Evolutionary conservation across 1,284 basidiomycete species (phyloP), one percentile per base, ranked within the genome.

Genomic region (Blastosporella zonata): DNA sequence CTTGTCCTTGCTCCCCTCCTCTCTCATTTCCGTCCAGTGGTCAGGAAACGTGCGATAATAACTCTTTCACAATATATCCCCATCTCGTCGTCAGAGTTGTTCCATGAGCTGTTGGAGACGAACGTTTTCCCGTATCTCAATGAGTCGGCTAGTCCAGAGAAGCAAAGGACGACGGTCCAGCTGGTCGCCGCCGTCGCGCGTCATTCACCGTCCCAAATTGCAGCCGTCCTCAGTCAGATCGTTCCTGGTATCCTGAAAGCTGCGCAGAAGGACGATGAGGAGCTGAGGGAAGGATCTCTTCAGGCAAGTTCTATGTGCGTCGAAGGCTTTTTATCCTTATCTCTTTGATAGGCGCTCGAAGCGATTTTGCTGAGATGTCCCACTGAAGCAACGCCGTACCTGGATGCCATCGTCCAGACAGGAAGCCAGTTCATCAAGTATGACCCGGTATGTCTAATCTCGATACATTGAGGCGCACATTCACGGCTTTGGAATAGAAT

Each of bases 41-140:
- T 97, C 37, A 83, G 93, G 46, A 97, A 97, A 70, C 87, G 93
- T 47, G 86, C 90, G 2, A 94, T 97, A 49, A 78, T 85, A 20
- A 91, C 93, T 0, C 70, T 98, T 36, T 86, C 88, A 0, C 87
- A 88, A 59, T 89, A 88, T 64, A 74, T 90, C 28, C 89, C 88
- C 6, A 79, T 81, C 36, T 80, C 86, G 4, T 75, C 75, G 31
- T 69, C 79, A 3, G 71, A 74, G 5, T 65, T 82, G 6, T 85
- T 87, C 61, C 60, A 68, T 2, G 66, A 74, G 21, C 68, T 92
- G 31, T 66, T 91, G 23, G 69, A 73, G 37, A 66, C 67, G 0
- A 74, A 77, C 33, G 75, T 92, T 2, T 65, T 83, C n/a, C 84
- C 89, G 3, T 78, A 76, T 51, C 74, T 92, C 5, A 65, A 68